Conservation (phyloP, 306 rosid genomes). For the Cotoneaster glaucophyllus region DNA sequence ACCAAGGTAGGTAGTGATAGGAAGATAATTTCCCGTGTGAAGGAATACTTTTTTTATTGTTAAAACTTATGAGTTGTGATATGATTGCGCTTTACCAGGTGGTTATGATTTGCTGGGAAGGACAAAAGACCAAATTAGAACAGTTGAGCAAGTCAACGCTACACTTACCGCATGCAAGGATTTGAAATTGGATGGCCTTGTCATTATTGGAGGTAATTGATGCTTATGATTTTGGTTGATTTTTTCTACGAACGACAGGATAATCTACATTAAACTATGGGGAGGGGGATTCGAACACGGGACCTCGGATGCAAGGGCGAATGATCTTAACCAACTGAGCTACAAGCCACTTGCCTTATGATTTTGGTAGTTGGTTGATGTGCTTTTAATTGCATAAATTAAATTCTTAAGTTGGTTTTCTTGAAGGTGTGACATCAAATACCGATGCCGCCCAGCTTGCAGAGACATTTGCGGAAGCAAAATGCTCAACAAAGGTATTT, state of each 20-base stretch:
- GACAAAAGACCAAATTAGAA: slow-evolving; percentile 92
- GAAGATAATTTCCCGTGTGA: not conserved
- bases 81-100: slow-evolving; percentile 43
- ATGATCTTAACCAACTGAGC: too few species aligned
- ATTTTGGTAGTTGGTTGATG: not conserved
- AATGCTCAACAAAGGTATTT: slow-evolving; percentile 81
- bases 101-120: slow-evolving; percentile 98
- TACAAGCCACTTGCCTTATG: too few species aligned
- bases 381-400: not conserved
- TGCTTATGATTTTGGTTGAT: not conserved
- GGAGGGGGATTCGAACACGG: too few species aligned
- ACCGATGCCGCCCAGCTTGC: slow-evolving; percentile 99
- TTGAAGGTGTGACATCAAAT: slow-evolving; percentile 90
- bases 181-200: slow-evolving; percentile 90
- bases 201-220: slow-evolving; percentile 83
- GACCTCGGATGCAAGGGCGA: too few species aligned
- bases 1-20: slow-evolving; percentile 59
- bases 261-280: too few species aligned
- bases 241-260: too few species aligned
- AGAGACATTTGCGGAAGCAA: slow-evolving; percentile 87
- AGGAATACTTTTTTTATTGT: not conserved
- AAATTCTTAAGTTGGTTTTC: slow-evolving; percentile 6
- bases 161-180: slow-evolving; percentile 70
- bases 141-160: slow-evolving; percentile 89
- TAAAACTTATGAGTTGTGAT: slow-evolving; percentile 4